phyloP scores from a whole-genome alignment of 164 flowering plant genomes.

The Protea cynaroides region DNA sequence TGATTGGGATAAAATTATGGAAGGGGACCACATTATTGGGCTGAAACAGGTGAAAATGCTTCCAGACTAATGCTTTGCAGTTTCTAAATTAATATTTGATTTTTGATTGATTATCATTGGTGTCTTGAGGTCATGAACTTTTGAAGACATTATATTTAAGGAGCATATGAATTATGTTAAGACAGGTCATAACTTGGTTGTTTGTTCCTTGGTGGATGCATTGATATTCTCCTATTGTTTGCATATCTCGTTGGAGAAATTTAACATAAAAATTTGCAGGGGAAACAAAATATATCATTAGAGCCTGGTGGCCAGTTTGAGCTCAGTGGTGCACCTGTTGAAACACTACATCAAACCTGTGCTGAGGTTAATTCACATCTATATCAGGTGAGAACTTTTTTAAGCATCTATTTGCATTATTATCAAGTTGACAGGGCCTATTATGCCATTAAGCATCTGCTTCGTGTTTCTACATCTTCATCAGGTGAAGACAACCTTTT shows the following conservation, averaged over 20 bases:
- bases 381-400: constrained; percentile 61
- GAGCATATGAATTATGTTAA: neutral
- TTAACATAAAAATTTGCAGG: constrained; percentile 39
- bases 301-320: constrained; percentile 99
- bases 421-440: too few relatives aligned
- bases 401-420: neutral
- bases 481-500: too few relatives aligned
- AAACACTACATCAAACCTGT: constrained; percentile 98
- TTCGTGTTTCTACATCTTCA: neutral
- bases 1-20: constrained; percentile 97
- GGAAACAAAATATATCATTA: constrained; percentile 93
- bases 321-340: constrained; percentile 99
- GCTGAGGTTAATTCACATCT: constrained; percentile 99
- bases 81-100: neutral
- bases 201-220: neutral
- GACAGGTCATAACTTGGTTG: neutral
- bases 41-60: constrained; percentile 68
- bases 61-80: neutral
- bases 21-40: constrained; percentile 91
- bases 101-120: too few relatives aligned
- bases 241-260: neutral
- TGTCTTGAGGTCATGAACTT: too few relatives aligned
- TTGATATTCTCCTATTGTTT: neutral
- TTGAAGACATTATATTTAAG: neutral
- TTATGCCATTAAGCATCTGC: neutral